phyloP scores from a whole-genome alignment of 129 eudicot genomes.

The Centella asiatica region DNA sequence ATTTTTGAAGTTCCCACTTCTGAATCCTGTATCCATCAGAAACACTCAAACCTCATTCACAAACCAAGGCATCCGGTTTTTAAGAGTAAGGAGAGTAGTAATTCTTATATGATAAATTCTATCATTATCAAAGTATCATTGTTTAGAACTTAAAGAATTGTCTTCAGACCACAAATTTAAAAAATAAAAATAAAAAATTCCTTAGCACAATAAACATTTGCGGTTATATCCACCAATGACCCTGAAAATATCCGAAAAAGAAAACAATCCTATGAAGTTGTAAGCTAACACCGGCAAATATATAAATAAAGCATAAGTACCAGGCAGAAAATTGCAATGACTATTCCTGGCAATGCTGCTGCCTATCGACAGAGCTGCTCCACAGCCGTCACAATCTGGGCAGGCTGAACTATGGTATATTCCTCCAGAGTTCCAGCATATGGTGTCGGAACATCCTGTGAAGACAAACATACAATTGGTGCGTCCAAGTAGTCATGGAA shows the following conservation, averaged over 20 bases:
- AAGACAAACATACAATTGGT: conserved; percentile 55
- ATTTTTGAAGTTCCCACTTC: too few species aligned
- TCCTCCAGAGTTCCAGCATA: conserved; percentile 60
- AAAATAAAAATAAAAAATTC: too few species aligned
- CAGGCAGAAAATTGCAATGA: neutral
- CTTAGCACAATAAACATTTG: neutral
- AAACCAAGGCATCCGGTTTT: too few species aligned
- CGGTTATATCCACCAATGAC: neutral
- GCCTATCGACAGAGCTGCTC: conserved; percentile 52
- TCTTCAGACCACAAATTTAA: neutral
- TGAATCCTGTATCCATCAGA: too few species aligned
- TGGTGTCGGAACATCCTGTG: conserved; percentile 77
- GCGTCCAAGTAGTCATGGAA: conserved; percentile 62
- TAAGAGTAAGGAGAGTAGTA: neutral
- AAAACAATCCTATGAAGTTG: too few species aligned
- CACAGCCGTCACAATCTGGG: conserved; percentile 59
- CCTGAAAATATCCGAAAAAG: too few species aligned
- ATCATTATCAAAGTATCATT: neutral
- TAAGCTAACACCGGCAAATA: too few species aligned
- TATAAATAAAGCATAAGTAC: too few species aligned
- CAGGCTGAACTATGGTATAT: conserved; percentile 64
- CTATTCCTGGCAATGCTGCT: neutral
- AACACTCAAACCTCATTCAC: too few species aligned
- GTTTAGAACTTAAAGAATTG: neutral
- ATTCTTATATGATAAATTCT: too few species aligned